Percentiles rank a stretch among this genome's conserved stretches.
These are phyloP conservation scores for Firmiana major DNA, from an alignment of 345 rosid genomes.

Conservation along the genomic window DNA sequence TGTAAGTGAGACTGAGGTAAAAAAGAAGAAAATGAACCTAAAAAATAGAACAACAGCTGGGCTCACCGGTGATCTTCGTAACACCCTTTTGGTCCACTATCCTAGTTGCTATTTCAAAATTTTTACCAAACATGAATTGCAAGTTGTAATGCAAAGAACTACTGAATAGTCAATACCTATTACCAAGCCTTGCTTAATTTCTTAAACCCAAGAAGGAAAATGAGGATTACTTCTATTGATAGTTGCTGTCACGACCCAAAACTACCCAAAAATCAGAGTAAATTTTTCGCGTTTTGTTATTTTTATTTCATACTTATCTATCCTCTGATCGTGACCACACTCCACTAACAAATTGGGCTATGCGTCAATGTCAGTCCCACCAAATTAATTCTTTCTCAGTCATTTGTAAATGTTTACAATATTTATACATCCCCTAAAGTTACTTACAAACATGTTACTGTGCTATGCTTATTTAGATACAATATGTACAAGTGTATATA, in stretches of 20 bases:
- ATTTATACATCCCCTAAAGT: no score
- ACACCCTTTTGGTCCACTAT: slow-evolving; percentile 77
- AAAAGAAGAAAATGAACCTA: slow-evolving; percentile 42
- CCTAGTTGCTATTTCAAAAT: slow-evolving; percentile 73
- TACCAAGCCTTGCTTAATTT: not conserved
- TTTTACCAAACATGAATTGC: slow-evolving; percentile 89
- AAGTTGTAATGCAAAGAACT: slow-evolving; percentile 35
- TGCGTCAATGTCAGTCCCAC: no score
- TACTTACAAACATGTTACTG: no score
- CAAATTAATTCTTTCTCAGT: no score
- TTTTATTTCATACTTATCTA: no score
- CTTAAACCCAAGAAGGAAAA: not conserved
- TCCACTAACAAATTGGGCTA: no score
- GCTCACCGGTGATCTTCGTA: slow-evolving; percentile 63
- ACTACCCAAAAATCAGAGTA: no score
- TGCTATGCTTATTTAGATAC: no score
- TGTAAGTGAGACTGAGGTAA: not conserved
- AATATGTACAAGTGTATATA: no score
- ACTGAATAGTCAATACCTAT: not conserved
- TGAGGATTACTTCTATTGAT: slow-evolving; percentile 45
- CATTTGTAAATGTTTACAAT: no score
- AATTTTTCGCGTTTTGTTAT: no score
- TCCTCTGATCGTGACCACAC: no score
- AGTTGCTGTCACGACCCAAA: slow-evolving; percentile 21
- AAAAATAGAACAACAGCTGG: slow-evolving; percentile 73